Evolutionary conservation across 2,329 filamentous ascomycete genomes (phyloP).

Genomic region (Didymella sp.): DNA sequence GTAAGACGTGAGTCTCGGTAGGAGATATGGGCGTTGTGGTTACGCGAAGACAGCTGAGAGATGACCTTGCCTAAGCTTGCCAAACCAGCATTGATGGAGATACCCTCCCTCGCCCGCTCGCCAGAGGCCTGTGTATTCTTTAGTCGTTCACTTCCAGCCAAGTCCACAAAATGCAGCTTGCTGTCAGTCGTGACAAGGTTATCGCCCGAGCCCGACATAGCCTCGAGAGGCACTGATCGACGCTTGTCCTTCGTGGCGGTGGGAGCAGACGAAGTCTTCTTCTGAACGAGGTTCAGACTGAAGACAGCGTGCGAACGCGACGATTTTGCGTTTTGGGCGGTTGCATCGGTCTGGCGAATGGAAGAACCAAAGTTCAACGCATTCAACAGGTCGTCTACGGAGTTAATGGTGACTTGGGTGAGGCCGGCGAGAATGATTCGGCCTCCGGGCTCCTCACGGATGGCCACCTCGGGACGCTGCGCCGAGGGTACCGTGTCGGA

Average conservation of each 20-base stretch:
- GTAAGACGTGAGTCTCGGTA: constrained; percentile 99
- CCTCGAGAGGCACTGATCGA: constrained; percentile 83
- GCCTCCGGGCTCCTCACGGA: constrained; percentile 92
- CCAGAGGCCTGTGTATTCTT: constrained; percentile 98
- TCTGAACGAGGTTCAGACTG: constrained; percentile 90
- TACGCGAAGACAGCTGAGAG: constrained; percentile 91
- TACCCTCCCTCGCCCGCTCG: constrained; percentile 92
- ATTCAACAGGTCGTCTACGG: constrained; percentile 86
- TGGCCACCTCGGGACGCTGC: constrained; percentile 82
- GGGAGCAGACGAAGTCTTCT: constrained; percentile 64
- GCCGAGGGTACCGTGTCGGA: constrained; percentile 72
- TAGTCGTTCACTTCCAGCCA: constrained; percentile 93
- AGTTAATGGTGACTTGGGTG: constrained; percentile 86
- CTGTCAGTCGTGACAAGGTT: constrained; percentile 87
- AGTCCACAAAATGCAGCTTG: constrained; percentile 97
- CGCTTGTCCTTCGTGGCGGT: constrained; percentile 76
- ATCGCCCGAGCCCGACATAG: constrained; percentile 66
- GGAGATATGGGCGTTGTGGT: constrained; percentile 87
- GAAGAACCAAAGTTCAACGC: constrained; percentile 91
- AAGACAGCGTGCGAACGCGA: constrained; percentile 98
- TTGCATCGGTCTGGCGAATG: constrained; percentile 95
- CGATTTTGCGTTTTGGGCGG: constrained; percentile 95
- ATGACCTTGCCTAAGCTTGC: constrained; percentile 97
- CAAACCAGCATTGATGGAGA: constrained; percentile 96
- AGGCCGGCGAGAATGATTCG: constrained; percentile 93